These are phyloP conservation scores for Entamoeba invadens DNA, from an alignment of 208 protist species.

Conservation along the genomic window DNA sequence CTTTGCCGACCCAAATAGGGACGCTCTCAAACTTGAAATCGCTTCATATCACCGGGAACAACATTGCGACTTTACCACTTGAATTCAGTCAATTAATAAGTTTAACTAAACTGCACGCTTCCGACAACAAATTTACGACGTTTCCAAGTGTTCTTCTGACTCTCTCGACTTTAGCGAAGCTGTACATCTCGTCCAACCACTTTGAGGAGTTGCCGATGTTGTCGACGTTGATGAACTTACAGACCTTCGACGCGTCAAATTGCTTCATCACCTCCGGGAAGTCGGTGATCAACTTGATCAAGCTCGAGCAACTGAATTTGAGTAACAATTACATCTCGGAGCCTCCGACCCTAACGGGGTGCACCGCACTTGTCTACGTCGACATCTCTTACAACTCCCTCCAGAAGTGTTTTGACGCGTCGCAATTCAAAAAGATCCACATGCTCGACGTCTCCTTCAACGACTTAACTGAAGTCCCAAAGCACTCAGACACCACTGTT, in stretches of 20 bases:
- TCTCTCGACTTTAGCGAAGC: background rate
- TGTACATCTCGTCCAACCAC: background rate
- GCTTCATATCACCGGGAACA: background rate
- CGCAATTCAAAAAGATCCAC: background rate
- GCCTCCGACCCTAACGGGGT: background rate
- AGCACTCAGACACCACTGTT: background rate
- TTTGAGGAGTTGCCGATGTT: background rate
- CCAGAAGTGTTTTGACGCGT: background rate
- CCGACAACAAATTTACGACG: background rate
- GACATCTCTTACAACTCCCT: background rate
- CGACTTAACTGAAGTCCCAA: background rate
- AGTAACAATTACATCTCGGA: background rate
- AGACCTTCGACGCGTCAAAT: background rate
- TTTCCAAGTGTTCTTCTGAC: background rate
- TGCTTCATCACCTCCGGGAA: background rate
- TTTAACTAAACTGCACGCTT: background rate
- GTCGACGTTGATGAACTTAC: background rate
- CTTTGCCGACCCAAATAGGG: background rate
- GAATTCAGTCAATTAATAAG: background rate
- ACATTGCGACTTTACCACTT: background rate
- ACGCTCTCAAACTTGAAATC: background rate
- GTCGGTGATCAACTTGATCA: background rate
- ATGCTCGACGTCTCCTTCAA: background rate
- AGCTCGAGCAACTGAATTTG: background rate
- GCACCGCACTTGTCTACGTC: background rate